Conservation (phyloP, 345 rosid species). For the Citrus reticulata region DNA sequence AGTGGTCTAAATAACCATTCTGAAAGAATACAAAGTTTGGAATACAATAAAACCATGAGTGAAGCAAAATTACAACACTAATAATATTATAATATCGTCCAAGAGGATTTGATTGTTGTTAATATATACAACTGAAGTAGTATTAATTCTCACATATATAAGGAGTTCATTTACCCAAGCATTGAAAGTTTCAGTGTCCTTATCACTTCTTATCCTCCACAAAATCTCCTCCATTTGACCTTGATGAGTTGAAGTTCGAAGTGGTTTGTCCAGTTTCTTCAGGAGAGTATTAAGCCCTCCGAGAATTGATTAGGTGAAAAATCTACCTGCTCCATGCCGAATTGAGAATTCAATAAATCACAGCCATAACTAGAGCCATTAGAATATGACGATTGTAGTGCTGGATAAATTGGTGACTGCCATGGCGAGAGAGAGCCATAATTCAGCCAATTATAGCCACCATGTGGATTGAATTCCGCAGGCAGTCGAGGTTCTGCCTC, state of each 20-base stretch:
- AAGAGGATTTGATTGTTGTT: background rate
- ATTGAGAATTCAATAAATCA: too few relatives aligned
- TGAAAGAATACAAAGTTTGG: too few relatives aligned
- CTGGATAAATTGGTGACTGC: background rate
- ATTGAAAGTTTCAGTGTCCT: background rate
- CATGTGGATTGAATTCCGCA: background rate
- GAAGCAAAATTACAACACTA: background rate
- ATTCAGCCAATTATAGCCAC: background rate
- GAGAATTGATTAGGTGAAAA: too few relatives aligned
- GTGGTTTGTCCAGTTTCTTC: too few relatives aligned
- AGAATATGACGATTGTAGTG: background rate
- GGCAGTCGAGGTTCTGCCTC: background rate
- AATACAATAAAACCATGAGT: background rate
- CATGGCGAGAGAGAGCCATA: too few relatives aligned
- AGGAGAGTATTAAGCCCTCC: too few relatives aligned
- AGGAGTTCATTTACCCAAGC: background rate
- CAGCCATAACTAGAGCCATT: too few relatives aligned
- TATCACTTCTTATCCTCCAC: background rate
- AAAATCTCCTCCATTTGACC: too few relatives aligned
- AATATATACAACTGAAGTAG: background rate
- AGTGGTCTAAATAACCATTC: background rate
- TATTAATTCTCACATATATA: background rate
- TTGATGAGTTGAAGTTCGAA: too few relatives aligned
- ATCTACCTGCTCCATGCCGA: too few relatives aligned
- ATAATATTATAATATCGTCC: too few relatives aligned